phyloP scores from a whole-genome alignment of 176 grass and related monocot species.

The Cymbopogon citratus region DNA sequence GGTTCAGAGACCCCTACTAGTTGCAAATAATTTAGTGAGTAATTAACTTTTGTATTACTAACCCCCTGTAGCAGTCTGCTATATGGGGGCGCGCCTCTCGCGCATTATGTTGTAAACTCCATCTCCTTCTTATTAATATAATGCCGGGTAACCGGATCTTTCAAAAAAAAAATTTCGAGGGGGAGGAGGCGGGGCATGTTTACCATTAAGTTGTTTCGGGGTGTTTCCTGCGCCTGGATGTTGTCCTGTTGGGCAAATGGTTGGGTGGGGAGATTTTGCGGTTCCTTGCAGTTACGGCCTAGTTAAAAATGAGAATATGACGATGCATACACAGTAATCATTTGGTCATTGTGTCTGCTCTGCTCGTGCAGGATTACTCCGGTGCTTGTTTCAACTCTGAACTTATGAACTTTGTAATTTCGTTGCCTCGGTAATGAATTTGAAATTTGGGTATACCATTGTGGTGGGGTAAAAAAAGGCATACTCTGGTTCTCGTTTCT shows the following conservation, averaged over 20 bases:
- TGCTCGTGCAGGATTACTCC: neutral
- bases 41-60: too few species aligned
- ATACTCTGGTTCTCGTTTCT: neutral
- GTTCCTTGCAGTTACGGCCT: neutral
- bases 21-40: too few species aligned
- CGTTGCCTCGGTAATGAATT: neutral
- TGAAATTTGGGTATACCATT: neutral
- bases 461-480: neutral
- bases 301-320: neutral
- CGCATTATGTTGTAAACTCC: too few species aligned
- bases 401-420: neutral
- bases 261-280: neutral
- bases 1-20: too few species aligned
- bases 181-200: neutral
- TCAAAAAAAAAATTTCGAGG: neutral
- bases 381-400: neutral
- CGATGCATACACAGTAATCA: neutral
- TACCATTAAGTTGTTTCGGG: neutral
- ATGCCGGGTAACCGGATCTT: too few species aligned
- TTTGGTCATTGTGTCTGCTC: neutral
- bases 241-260: neutral
- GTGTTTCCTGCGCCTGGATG: neutral
- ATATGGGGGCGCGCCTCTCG: too few species aligned
- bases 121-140: too few species aligned
- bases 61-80: too few species aligned